Evolutionary conservation across 1,139 yeast species (phyloP), one percentile per base, ranked within the genome.

Genomic region (Lizanozyma gosingica): DNA sequence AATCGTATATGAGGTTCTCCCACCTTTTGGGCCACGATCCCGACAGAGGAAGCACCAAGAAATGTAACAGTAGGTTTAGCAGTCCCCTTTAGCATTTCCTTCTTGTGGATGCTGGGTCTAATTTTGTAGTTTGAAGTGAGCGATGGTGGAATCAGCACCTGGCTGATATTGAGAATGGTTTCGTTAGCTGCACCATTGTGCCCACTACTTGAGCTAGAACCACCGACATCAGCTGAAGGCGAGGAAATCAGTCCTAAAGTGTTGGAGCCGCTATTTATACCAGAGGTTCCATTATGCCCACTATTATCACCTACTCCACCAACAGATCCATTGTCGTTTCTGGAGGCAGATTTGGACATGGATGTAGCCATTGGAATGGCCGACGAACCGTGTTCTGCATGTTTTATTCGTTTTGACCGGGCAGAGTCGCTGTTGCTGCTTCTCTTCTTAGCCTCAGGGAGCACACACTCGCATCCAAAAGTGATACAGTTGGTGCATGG

Each of bases 401-500:
- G 39, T 29, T 36, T 48, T 47, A 33, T 45, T 39, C 33, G 56
- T 50, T 45, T 60, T 57, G 27, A 50, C 46, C 43, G 57, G 55
- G 33, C 36, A 11, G 59, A 49, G 18, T 59, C 61, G 1, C 45
- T 52, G 39, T 55, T 59, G 17, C 71, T 71, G 17, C 71, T 71
- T 53, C 76, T 54, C 53, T 71, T 64, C 54, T 72, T 73, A 18
- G 71, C 71, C 41, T 78, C 84, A 1, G 87, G 87, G 39, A 80
- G 66, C 33, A 67, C 64, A 60, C 90, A 82, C 46, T 80, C 87
- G 55, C 86, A 79, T 2, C 85, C 84, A 60, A 82, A 82, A 1
- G 88, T 83, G 39, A 80, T 72, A 55, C 90, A 82, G 56, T 82
- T 82, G 27, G 88, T 80, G 54, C 90, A 82, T 2, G 90, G 90